phyloP scores from a whole-genome alignment of 352 stramenopile genomes.

The Pythium volutum region DNA sequence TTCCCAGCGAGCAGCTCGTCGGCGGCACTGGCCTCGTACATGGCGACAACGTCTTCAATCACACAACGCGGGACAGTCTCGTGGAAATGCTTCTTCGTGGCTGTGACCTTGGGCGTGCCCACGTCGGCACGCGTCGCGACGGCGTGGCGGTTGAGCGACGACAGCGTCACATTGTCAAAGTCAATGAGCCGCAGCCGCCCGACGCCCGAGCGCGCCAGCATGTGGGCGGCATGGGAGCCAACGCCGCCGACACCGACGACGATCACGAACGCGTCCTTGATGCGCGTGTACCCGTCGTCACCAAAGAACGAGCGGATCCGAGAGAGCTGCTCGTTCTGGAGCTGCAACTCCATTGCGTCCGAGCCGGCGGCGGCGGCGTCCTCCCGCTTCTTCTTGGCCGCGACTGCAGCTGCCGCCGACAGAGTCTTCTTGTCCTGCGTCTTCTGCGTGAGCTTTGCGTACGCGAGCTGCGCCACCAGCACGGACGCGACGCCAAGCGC shows the following conservation, averaged over 20 bases:
- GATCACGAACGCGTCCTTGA: constrained; percentile 90
- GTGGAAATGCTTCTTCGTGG: constrained; percentile 80
- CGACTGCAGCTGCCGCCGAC: neutral
- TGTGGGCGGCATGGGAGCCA: constrained; percentile 95
- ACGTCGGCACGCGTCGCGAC: constrained; percentile 96
- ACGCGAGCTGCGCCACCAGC: constrained; percentile 42
- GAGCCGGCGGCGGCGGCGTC: constrained; percentile 23
- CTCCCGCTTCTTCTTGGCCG: constrained; percentile 1
- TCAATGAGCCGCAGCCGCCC: constrained; percentile 95
- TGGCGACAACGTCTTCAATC: constrained; percentile 87
- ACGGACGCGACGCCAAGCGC: constrained; percentile 46
- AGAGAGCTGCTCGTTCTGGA: constrained; percentile 86
- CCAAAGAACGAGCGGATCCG: constrained; percentile 95
- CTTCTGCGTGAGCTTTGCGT: constrained; percentile 33
- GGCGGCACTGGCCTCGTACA: constrained; percentile 86
- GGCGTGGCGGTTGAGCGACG: constrained; percentile 98
- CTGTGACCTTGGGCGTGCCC: constrained; percentile 91
- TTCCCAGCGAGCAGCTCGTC: constrained; percentile 79
- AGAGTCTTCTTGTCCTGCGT: constrained; percentile 4
- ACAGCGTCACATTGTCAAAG: constrained; percentile 99
- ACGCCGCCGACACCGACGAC: constrained; percentile 97
- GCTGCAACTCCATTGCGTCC: constrained; percentile 37
- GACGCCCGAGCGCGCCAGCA: constrained; percentile 96
- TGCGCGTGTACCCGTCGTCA: constrained; percentile 85
- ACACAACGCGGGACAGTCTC: constrained; percentile 77